Evolutionary conservation across 176 grass and related monocot genomes (phyloP), one percentile per base, ranked within the genome.

Genomic region (Triticum monococcum): DNA sequence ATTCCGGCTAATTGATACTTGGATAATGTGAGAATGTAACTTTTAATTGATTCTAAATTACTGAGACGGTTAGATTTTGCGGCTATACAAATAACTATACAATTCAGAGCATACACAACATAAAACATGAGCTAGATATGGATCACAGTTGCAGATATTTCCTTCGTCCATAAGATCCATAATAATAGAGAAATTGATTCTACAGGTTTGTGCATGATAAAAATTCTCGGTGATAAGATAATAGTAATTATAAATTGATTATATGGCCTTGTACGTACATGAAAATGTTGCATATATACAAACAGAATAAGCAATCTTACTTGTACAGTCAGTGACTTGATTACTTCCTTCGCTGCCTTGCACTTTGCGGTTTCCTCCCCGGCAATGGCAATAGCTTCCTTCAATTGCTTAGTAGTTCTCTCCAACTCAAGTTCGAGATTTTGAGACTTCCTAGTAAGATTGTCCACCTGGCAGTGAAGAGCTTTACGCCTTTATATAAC

Each of bases 331-430:
- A 97, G 93, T 35, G 95, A 95, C 66, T 95, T 97, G 79, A 97
- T 97, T 83, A 95, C 95, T 87, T 97, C 95, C 77, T 97, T 97
- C 45, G 95, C 95, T 8, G 92, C 95, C 65, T 95, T 97, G 91
- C 95, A 95, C 82, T 97, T 97, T 57, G 95, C 89, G 77, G 87
- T 89, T 89, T 97, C 95, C 37, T 97, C 95, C 38, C 91, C 92
- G 2, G 92, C 92, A 79, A 97, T 97, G 60, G 77, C 77, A 87
- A 97, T 91, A 78, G 92, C 95, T 84, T 97, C 95, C 82, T 97
- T 97, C 69, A 97, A 75, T 86, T 97, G 95, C 86, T 95, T 95
- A 28, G 89, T 90, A 68, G 92, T 88, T 87, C 89, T 95, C 59
- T 97, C 95, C 83, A 97, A 88, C 80, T 97, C 95, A 63, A 90